Evolutionary conservation across 176 grass and related monocot species (phyloP).

Genomic region (Musa beccarii): DNA sequence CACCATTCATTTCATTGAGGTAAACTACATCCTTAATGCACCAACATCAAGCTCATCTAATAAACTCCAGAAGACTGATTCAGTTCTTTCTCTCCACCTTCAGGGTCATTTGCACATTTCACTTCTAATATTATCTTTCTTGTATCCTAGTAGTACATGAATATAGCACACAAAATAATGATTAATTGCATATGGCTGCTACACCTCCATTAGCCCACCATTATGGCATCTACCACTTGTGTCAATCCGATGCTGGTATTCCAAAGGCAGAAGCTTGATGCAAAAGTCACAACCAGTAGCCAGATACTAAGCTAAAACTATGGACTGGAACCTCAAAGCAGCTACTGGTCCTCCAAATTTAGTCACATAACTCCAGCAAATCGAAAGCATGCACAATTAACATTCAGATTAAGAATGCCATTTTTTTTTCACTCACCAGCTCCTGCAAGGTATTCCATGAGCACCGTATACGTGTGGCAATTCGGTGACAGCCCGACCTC

Average conservation of each 20-base stretch:
- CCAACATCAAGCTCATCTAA: neutral
- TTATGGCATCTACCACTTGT: neutral
- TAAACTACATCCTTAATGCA: neutral
- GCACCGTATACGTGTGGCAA: conserved; percentile 68
- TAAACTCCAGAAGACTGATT: neutral
- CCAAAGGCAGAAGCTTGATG: neutral
- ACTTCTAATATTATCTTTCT: neutral
- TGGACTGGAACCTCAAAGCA: neutral
- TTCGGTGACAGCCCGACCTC: conserved; percentile 44
- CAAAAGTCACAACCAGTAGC: neutral
- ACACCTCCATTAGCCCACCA: neutral
- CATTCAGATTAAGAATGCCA: neutral
- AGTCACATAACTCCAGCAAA: neutral
- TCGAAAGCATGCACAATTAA: neutral
- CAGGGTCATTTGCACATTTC: neutral
- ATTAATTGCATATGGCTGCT: neutral
- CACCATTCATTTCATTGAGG: neutral
- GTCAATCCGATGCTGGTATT: neutral
- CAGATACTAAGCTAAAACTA: neutral
- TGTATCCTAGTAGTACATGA: neutral
- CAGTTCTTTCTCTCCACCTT: no score
- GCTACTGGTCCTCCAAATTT: neutral
- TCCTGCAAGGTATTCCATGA: conserved; percentile 56
- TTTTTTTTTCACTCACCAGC: conserved; percentile 44
- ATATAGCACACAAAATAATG: no score